Percentiles rank a stretch among this genome's conserved stretches.
Evolutionary conservation across 2,329 filamentous ascomycete genomes (phyloP).

Genomic region (Botrytis elliptica): DNA sequence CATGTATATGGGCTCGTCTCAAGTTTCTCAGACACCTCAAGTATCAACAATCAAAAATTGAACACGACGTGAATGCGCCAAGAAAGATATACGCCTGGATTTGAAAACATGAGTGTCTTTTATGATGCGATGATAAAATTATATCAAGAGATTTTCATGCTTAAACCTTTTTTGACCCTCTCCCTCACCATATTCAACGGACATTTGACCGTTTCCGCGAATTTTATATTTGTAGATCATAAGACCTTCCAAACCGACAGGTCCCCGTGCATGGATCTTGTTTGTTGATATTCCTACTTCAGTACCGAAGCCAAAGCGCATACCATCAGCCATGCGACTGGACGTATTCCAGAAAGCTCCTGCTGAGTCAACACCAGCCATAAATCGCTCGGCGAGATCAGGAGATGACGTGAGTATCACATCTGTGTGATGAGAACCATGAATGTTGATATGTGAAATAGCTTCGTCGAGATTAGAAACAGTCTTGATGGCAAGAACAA

Average conservation of each 20-base stretch:
- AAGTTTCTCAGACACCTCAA: slow-evolving; percentile 15
- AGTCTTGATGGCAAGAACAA: slow-evolving; percentile 80
- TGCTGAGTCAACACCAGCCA: slow-evolving; percentile 80
- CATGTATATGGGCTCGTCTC: slow-evolving; percentile 6
- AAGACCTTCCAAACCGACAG: slow-evolving; percentile 88
- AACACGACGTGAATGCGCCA: not conserved
- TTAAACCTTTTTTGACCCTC: slow-evolving; percentile 58
- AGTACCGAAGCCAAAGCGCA: slow-evolving; percentile 95
- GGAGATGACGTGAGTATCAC: slow-evolving; percentile 74
- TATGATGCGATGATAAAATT: slow-evolving; percentile 9
- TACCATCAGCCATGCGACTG: slow-evolving; percentile 91
- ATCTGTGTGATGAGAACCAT: slow-evolving; percentile 94
- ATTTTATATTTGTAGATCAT: slow-evolving; percentile 98
- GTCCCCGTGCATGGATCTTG: slow-evolving; percentile 93
- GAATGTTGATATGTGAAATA: slow-evolving; percentile 83
- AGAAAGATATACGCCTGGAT: not conserved
- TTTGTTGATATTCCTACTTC: slow-evolving; percentile 99
- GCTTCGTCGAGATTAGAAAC: slow-evolving; percentile 69
- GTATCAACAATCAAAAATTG: slow-evolving; percentile 1
- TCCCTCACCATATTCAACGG: slow-evolving; percentile 68
- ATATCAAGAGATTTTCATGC: slow-evolving; percentile 50
- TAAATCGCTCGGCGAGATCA: slow-evolving; percentile 74
- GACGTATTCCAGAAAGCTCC: slow-evolving; percentile 98
- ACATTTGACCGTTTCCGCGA: slow-evolving; percentile 78
- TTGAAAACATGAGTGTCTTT: not conserved